phyloP scores from a whole-genome alignment of 345 rosid genomes.

The Erysimum cheiranthoides region DNA sequence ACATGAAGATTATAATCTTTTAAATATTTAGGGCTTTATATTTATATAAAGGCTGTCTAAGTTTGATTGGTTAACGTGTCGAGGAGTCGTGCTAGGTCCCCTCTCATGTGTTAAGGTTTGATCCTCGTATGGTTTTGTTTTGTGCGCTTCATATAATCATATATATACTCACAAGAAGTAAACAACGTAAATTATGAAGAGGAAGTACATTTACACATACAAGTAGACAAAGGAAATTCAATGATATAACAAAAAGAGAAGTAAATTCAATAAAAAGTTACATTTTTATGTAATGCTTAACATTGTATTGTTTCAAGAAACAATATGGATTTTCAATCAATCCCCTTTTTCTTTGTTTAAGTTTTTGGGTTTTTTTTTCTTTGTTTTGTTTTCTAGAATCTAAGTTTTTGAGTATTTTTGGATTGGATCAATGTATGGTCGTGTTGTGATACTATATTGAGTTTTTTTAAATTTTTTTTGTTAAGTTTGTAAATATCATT shows the following conservation, averaged over 20 bases:
- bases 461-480: neutral
- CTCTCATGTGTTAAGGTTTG: slow-evolving; percentile 22
- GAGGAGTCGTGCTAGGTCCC: slow-evolving; percentile 19
- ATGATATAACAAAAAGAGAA: neutral
- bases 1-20: slow-evolving; percentile 5
- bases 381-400: neutral
- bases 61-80: slow-evolving; percentile 42
- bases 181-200: slow-evolving; percentile 2
- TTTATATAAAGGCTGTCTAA: slow-evolving; percentile 26
- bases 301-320: neutral
- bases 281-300: neutral
- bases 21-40: neutral
- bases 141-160: slow-evolving; percentile 15
- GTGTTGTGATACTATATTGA: neutral
- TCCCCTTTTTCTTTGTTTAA: neutral
- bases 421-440: neutral
- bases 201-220: neutral
- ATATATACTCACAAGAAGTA: neutral
- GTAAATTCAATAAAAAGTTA: neutral
- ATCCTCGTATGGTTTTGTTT: slow-evolving; percentile 25
- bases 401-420: neutral
- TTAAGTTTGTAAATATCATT: too few relatives aligned
- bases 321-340: neutral
- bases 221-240: neutral
- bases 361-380: neutral